Base-by-base conservation (phyloP, 192 early-diverging fungal genomes). In the Obelidium mucronatum region DNA sequence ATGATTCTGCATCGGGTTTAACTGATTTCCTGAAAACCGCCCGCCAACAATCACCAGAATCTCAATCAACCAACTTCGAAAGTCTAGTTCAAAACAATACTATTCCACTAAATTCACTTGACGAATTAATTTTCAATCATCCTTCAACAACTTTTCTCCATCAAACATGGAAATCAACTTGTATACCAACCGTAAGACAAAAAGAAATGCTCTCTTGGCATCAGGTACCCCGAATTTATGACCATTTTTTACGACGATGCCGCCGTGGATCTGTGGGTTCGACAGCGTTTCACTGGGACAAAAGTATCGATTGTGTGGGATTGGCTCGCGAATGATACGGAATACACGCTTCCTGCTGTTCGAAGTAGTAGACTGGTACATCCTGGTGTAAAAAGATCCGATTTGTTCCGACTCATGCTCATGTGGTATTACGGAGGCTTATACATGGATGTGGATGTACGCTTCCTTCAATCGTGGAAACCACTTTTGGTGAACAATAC, bases 111-210 rank as follows among this genome's bases (percentile, higher is more conserved):
- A n/a, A n/a, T n/a, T n/a, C n/a, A n/a, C n/a, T n/a, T n/a, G n/a
- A n/a, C n/a, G n/a, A n/a, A n/a, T n/a, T n/a, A n/a, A n/a, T n/a
- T n/a, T n/a, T n/a, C n/a, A n/a, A n/a, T n/a, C n/a, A n/a, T n/a
- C n/a, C n/a, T n/a, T n/a, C n/a, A n/a, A n/a, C n/a, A n/a, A n/a
- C n/a, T n/a, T n/a, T n/a, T n/a, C 2, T 60, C n/a, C 58, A 60
- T 30, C 58, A 60, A 60, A 60, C 58, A 22, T 60, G 58, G 58
- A 60, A 60, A 60, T 26, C 58, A 1, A 60, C 58, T 15, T 60
- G 58, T 31, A 31, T 60, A 30, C 30, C 22, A 2, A 15, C 58
- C n/a, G 13, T 15, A 22, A 60, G 31, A 30, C 24, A 28, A 22
- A 19, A 60, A 30, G 58, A 60, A 60, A 60, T 60, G 58, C 22